Base-by-base conservation (phyloP, 257 asterid species). In the Striga asiatica region DNA sequence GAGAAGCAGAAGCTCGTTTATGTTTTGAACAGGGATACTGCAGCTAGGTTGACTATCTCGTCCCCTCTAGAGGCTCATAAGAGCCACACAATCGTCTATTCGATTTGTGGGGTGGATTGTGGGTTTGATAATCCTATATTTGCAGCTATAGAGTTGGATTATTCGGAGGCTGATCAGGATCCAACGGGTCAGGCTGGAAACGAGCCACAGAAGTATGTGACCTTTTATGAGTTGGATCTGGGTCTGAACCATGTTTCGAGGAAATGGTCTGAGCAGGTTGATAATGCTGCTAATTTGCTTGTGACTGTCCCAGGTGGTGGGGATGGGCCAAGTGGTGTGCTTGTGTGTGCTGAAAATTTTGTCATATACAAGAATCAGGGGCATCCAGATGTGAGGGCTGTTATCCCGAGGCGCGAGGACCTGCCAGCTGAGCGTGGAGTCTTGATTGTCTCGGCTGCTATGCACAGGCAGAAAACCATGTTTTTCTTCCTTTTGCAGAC, bases 261-360 rank as follows among this genome's bases (percentile, higher is more conserved):
- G 80, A 92, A 92, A 62, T 92, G 97, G 97, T 79, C 95, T 2
- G 97, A 85, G 10, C 92, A 81, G 72, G 97, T 92, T 28, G 99
- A 92, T 57, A 88, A 92, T 60, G 99, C 97, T 50, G 99, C 97
- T 39, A 92, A 92, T 73, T 46, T 92, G 81, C 91, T 92, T 35
- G 97, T 92, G 53, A 88, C 94, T 43, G 99, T 92, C 22, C 99
- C 99, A 0, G 99, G 97, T 45, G 97, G 99, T 53, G 99, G 94
- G 58, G 99, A 92, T 79, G 99, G 99, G n/a, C 99, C 99, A 0
- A 88, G 99, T 72, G 97, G 98, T 24, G 98, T 92, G 72, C 93
- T 92, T 66, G 99, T 92, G 47, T 88, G 99, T 69, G 95, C 94
- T 0, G 99, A 92, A 63, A 92, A 92, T 79, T 92, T 92, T 28